These are phyloP conservation scores for Priceomyces castillae DNA, from an alignment of 805 yeast species.

Conservation along the genomic window DNA sequence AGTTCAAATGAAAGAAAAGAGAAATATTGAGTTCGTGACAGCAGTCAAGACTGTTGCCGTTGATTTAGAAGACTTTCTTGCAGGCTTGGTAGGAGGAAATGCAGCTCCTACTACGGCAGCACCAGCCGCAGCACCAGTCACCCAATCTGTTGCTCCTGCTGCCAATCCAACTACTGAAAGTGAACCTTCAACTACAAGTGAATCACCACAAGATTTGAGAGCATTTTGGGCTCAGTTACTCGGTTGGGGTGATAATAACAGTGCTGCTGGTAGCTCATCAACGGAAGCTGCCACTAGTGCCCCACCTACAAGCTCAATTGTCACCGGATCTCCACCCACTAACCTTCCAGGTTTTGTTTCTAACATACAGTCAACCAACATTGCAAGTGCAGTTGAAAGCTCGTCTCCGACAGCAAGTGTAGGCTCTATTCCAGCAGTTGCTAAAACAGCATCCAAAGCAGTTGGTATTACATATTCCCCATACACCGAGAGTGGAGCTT, in stretches of 20 bases:
- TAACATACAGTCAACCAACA: not conserved
- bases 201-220: not conserved
- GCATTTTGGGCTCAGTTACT: conserved; percentile 5
- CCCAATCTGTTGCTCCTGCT: conserved; percentile 29
- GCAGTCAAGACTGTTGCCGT: conserved; percentile 11
- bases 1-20: conserved; percentile 2
- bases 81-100: not conserved
- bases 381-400: not conserved
- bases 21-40: conserved; percentile 8
- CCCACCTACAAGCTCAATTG: conserved; percentile 18
- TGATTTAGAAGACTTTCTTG: conserved; percentile 9
- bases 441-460: conserved; percentile 38
- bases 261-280: conserved; percentile 8
- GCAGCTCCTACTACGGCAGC: conserved; percentile 6
- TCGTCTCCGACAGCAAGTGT: not conserved
- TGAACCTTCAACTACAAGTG: conserved; percentile 5
- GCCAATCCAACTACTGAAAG: conserved; percentile 20
- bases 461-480: conserved; percentile 84
- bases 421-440: conserved; percentile 4
- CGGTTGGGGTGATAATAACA: conserved; percentile 5
- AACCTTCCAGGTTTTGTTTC: not conserved
- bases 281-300: conserved; percentile 16
- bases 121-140: conserved; percentile 8
- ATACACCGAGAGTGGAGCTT: conserved; percentile 62
- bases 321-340: conserved; percentile 4